Conservation (phyloP, 257 asterid species). For the Capsicum baccatum region DNA sequence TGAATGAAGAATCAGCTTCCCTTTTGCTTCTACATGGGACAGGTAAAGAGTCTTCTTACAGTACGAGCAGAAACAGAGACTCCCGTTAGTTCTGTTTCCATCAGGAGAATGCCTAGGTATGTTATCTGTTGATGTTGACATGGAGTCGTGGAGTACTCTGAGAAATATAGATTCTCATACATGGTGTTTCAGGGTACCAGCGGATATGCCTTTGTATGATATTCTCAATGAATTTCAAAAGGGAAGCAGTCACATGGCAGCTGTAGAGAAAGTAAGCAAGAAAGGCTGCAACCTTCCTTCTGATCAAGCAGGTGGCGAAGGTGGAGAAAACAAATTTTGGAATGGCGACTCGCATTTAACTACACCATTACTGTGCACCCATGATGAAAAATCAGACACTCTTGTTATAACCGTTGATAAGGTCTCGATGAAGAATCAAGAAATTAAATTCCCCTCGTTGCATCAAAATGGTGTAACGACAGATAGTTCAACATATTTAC, state of each 20-base stretch:
- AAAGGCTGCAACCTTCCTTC: constrained; percentile 45
- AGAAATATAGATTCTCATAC: constrained; percentile 30
- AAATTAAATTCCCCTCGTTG: constrained; percentile 29
- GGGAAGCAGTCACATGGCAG: constrained; percentile 99
- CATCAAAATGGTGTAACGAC: constrained; percentile 51
- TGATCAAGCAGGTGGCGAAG: constrained; percentile 36
- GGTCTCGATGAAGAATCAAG: constrained; percentile 36
- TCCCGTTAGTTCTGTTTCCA: constrained; percentile 92
- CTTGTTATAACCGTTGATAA: constrained; percentile 63
- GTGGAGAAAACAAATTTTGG: constrained; percentile 36
- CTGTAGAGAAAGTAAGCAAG: constrained; percentile 83
- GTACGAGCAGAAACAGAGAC: constrained; percentile 95
- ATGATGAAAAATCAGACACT: constrained; percentile 43
- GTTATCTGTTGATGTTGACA: constrained; percentile 27
- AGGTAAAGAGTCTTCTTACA: constrained; percentile 96
- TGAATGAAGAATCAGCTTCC: constrained; percentile 22
- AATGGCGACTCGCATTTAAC: constrained; percentile 54
- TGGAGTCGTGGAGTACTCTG: constrained; percentile 1
- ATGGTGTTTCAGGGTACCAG: constrained; percentile 70
- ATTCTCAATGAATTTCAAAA: constrained; percentile 96
- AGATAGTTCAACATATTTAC: constrained; percentile 41
- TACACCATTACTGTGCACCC: constrained; percentile 58
- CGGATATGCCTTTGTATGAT: constrained; percentile 94
- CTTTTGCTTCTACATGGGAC: constrained; percentile 30
- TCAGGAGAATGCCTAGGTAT: constrained; percentile 93